A percentile compares a stretch with the other conserved stretches of the same genome.
These are phyloP conservation scores for Metschnikowia henanensis DNA, from an alignment of 805 yeast species.

Conservation along the genomic window DNA sequence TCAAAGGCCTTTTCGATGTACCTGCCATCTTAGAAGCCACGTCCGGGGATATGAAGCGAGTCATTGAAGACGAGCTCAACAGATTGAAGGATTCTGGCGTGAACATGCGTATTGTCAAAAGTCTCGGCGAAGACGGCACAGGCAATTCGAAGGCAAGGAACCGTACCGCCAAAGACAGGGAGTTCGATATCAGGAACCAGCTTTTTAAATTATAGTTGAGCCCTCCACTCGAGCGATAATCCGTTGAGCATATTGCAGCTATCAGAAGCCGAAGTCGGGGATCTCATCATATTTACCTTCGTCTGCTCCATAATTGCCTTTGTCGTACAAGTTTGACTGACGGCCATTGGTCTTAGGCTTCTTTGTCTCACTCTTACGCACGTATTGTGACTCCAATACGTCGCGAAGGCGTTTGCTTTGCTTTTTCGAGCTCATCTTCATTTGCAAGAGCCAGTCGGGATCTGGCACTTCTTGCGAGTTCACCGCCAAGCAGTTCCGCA, in stretches of 20 bases:
- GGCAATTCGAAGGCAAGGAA: constrained; percentile 34
- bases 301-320: constrained; percentile 25
- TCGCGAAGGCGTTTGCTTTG: constrained; percentile 23
- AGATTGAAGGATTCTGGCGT: constrained; percentile 31
- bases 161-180: constrained; percentile 46
- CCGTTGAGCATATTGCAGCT: too few relatives aligned
- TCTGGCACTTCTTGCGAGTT: constrained; percentile 16
- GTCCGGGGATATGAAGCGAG: constrained; percentile 23
- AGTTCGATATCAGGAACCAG: constrained; percentile 37
- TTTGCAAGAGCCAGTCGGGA: constrained; percentile 19
- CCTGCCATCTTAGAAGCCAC: constrained; percentile 32
- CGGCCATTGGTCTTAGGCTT: constrained; percentile 12
- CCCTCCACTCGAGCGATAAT: too few relatives aligned
- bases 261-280: constrained; percentile 25
- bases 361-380: constrained; percentile 21
- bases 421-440: constrained; percentile 14
- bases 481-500: constrained; percentile 26
- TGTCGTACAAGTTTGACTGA: constrained; percentile 7
- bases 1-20: constrained; percentile 36
- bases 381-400: constrained; percentile 24
- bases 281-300: constrained; percentile 26
- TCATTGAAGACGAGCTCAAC: constrained; percentile 29
- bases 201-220: too few relatives aligned
- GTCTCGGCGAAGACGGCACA: constrained; percentile 43
- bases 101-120: constrained; percentile 27